Evolutionary conservation across 768 basidiomycete genomes (phyloP).

Genomic region (Suillus spraguei): DNA sequence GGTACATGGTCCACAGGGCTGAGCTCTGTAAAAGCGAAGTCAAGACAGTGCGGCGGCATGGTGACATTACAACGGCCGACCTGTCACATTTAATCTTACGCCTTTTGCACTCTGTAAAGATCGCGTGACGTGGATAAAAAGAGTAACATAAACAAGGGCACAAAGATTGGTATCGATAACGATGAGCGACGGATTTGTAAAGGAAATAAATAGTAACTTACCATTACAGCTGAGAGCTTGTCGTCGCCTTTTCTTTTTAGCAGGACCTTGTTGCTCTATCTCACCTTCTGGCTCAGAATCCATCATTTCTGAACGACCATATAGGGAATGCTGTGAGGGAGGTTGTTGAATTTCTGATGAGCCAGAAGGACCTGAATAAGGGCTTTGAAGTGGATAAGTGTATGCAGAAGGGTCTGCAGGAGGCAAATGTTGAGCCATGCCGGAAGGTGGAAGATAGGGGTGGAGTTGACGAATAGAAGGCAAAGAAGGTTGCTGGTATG

Average conservation of each 20-base stretch:
- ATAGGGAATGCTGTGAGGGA: slow-evolving; percentile 23
- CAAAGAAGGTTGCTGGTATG: slow-evolving; percentile 40
- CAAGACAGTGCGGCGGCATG: slow-evolving; percentile 18
- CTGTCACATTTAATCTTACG: slow-evolving; percentile 90
- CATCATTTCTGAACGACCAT: slow-evolving; percentile 38
- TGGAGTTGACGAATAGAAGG: slow-evolving; percentile 73
- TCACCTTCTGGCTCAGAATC: slow-evolving; percentile 64
- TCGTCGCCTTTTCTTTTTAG: slow-evolving; percentile 81
- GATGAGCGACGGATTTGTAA: slow-evolving; percentile 28
- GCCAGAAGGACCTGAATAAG: slow-evolving; percentile 27
- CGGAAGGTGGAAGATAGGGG: slow-evolving; percentile 61
- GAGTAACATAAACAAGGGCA: slow-evolving; percentile 16
- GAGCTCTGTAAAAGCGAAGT: slow-evolving; percentile 50
- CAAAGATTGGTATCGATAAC: slow-evolving; percentile 24
- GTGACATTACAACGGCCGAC: slow-evolving; percentile 33
- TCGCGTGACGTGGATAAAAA: slow-evolving; percentile 17
- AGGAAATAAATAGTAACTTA: slow-evolving; percentile 38
- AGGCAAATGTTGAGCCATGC: slow-evolving; percentile 32
- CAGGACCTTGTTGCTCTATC: slow-evolving; percentile 53
- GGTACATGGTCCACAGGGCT: slow-evolving; percentile 81
- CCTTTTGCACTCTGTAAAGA: slow-evolving; percentile 71
- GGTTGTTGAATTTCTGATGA: slow-evolving; percentile 29
- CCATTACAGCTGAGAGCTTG: slow-evolving; percentile 88
- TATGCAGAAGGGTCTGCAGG: slow-evolving; percentile 30
- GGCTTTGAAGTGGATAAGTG: slow-evolving; percentile 26